These are phyloP conservation scores for Populus hybrid DNA, from an alignment of 441 rosid genomes.

Conservation along the genomic window DNA sequence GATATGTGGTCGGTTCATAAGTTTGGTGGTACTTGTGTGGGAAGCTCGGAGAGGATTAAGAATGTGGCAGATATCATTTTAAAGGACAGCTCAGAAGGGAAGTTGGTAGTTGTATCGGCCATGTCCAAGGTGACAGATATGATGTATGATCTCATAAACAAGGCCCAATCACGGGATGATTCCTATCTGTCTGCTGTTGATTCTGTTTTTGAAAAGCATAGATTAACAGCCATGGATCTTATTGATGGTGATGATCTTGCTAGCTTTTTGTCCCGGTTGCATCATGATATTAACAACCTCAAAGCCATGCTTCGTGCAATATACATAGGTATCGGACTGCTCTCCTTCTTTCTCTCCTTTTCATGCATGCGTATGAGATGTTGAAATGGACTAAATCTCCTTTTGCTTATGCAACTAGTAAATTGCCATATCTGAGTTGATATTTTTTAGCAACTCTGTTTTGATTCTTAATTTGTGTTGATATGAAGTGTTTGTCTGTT, in stretches of 20 bases:
- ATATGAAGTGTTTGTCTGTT: neutral
- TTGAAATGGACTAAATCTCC: neutral
- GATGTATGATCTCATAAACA: slow-evolving; percentile 81
- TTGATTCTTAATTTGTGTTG: neutral
- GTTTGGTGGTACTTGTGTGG: slow-evolving; percentile 97
- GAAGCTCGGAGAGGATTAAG: slow-evolving; percentile 78
- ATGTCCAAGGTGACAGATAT: slow-evolving; percentile 97
- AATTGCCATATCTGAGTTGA: neutral
- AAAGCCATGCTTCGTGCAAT: slow-evolving; percentile 98
- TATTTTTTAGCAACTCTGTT: neutral
- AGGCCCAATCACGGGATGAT: slow-evolving; percentile 82
- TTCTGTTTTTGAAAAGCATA: slow-evolving; percentile 78
- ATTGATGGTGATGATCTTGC: slow-evolving; percentile 75
- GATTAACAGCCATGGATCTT: slow-evolving; percentile 66
- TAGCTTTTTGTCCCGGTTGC: slow-evolving; percentile 60
- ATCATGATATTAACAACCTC: slow-evolving; percentile 73
- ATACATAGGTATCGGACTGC: slow-evolving; percentile 61
- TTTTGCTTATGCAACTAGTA: neutral
- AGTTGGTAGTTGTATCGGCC: slow-evolving; percentile 91
- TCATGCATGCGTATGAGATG: neutral
- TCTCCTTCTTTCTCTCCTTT: neutral
- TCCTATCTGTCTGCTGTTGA: slow-evolving; percentile 71
- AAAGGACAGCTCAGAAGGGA: slow-evolving; percentile 62
- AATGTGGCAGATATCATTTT: slow-evolving; percentile 70
- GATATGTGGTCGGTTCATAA: slow-evolving; percentile 88